phyloP scores from a whole-genome alignment of 2,329 filamentous ascomycete species.

The Alternaria ventricosa region DNA sequence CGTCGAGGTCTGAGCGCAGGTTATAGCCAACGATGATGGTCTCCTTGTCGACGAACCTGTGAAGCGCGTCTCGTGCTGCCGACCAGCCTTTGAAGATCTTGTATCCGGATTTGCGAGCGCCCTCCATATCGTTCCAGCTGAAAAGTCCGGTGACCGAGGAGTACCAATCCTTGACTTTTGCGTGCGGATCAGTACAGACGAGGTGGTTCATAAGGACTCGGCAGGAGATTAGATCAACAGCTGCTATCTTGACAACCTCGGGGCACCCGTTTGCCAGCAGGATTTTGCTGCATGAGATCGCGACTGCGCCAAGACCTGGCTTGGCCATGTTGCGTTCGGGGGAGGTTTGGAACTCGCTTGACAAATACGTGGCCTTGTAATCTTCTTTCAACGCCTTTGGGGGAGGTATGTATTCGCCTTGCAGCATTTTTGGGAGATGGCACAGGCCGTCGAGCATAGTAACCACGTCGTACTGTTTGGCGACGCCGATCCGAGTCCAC shows the following conservation, averaged over 20 bases:
- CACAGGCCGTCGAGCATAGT: conserved; percentile 33
- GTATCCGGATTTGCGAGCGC: conserved; percentile 34
- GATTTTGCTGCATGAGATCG: conserved; percentile 39
- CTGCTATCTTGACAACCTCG: conserved; percentile 43
- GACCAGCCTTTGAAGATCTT: conserved; percentile 44
- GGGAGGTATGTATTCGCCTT: conserved; percentile 35
- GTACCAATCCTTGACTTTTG: conserved; percentile 34
- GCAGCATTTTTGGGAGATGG: conserved; percentile 34
- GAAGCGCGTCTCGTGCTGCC: conserved; percentile 38
- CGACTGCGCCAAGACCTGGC: conserved; percentile 28
- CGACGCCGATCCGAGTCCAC: conserved; percentile 36
- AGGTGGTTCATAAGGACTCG: conserved; percentile 42
- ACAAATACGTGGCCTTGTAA: conserved; percentile 22
- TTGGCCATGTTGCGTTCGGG: conserved; percentile 15
- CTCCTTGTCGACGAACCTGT: conserved; percentile 38
- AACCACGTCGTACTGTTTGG: conserved; percentile 26
- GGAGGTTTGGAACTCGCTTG: conserved; percentile 29
- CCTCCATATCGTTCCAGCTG: conserved; percentile 32
- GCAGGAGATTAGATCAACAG: conserved; percentile 39
- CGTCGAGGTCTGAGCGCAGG: conserved; percentile 41
- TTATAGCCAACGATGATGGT: conserved; percentile 47
- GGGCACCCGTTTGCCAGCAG: conserved; percentile 24
- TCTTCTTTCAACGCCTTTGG: conserved; percentile 35
- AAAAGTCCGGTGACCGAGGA: conserved; percentile 32
- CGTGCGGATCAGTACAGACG: conserved; percentile 34